These are phyloP conservation scores for Spergularia azorica DNA, from an alignment of 179 eudicot genomes.

Conservation along the genomic window DNA sequence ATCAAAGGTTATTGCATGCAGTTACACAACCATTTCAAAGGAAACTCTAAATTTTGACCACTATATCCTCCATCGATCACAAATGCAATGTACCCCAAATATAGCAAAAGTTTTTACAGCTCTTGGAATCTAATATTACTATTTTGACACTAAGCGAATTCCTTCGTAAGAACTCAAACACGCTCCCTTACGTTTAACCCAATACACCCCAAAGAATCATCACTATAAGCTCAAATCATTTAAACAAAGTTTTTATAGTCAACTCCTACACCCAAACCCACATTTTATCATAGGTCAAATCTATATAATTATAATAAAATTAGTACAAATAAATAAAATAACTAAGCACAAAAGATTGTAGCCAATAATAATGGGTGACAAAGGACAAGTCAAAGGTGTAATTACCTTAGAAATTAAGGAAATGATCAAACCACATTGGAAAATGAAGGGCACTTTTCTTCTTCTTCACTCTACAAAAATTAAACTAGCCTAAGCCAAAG, in stretches of 20 bases:
- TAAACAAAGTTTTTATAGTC: background rate
- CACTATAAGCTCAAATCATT: background rate
- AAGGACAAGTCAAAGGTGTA: constrained; percentile 34
- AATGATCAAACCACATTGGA: constrained; percentile 21
- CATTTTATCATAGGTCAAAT: background rate
- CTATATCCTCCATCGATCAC: too few relatives aligned
- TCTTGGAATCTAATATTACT: background rate
- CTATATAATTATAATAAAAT: background rate
- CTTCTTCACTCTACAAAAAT: constrained; percentile 28
- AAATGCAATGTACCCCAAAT: background rate
- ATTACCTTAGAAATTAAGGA: constrained; percentile 35
- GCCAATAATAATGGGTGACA: background rate
- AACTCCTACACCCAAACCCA: background rate
- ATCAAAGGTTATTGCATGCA: too few relatives aligned
- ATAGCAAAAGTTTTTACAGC: background rate
- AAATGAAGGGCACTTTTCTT: constrained; percentile 36
- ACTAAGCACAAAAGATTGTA: background rate
- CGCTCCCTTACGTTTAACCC: background rate
- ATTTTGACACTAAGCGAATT: background rate
- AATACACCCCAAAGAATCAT: constrained; percentile 9
- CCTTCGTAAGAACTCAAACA: constrained; percentile 14
- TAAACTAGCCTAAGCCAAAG: too few relatives aligned
- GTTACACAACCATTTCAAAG: too few relatives aligned
- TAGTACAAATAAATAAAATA: background rate
- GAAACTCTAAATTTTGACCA: too few relatives aligned